phyloP scores from a whole-genome alignment of 163 green algal genomes.

The Scenedesmus sp. region DNA sequence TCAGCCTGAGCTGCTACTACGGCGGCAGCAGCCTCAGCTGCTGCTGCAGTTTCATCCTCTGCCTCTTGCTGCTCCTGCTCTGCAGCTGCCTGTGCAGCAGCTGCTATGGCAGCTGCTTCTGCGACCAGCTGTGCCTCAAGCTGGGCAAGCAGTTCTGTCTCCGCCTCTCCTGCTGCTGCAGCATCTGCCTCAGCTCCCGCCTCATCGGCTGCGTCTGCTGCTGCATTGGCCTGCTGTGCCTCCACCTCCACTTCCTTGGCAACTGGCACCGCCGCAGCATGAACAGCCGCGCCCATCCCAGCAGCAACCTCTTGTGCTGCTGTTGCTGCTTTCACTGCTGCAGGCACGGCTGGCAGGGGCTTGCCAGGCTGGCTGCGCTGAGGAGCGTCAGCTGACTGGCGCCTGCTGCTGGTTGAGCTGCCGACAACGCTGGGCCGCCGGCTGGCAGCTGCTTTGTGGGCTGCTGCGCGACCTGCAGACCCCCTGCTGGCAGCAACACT shows the following conservation, averaged over 20 bases:
- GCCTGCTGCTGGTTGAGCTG: neutral
- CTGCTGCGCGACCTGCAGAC: neutral
- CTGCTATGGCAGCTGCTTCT: constrained; percentile 19
- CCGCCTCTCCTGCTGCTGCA: neutral
- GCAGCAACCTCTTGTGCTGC: neutral
- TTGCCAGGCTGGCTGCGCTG: neutral
- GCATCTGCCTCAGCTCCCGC: neutral
- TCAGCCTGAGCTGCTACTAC: neutral
- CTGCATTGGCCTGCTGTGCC: neutral
- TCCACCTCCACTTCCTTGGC: neutral
- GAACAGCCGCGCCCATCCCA: neutral
- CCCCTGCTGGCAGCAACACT: neutral
- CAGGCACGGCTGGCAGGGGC: neutral
- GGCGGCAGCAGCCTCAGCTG: neutral
- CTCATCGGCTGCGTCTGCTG: neutral
- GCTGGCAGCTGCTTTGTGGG: neutral
- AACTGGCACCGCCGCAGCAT: neutral
- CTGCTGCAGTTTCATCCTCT: constrained; percentile 38
- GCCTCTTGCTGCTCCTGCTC: constrained; percentile 20
- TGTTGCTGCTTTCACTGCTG: neutral
- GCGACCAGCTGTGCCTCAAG: constrained; percentile 6
- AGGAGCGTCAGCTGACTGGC: neutral
- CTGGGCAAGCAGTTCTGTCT: neutral
- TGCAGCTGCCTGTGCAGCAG: neutral
- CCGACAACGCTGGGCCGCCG: neutral